Conservation (phyloP, 1,284 basidiomycete species). For the Ganoderma lucidum region DNA sequence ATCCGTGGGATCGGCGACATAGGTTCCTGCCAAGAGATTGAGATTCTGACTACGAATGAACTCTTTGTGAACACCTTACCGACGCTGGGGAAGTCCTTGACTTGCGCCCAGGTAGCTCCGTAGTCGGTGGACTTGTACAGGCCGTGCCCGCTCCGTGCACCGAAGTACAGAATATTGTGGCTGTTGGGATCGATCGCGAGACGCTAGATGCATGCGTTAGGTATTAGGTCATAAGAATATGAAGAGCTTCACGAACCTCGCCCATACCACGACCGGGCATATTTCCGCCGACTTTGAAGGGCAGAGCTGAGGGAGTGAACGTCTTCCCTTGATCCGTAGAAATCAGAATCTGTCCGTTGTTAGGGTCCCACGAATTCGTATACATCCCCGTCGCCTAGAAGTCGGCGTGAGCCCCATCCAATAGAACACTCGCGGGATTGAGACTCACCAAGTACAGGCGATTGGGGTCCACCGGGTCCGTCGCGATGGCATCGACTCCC, state of each 20-base stretch:
- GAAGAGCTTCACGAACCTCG: slow-evolving; percentile 37
- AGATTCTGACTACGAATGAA: not conserved
- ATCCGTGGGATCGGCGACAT: slow-evolving; percentile 62
- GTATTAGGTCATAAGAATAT: not conserved
- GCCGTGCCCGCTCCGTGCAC: slow-evolving; percentile 68
- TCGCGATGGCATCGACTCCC: slow-evolving; percentile 71
- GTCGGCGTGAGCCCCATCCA: not conserved
- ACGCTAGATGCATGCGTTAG: slow-evolving; percentile 46
- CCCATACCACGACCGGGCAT: slow-evolving; percentile 71
- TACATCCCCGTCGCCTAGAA: slow-evolving; percentile 67
- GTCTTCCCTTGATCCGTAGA: slow-evolving; percentile 65
- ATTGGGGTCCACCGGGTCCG: slow-evolving; percentile 63
- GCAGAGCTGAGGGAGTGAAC: slow-evolving; percentile 57
- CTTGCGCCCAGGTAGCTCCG: slow-evolving; percentile 63
- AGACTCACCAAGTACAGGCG: slow-evolving; percentile 58
- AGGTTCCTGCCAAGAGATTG: slow-evolving; percentile 51
- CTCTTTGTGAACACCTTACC: slow-evolving; percentile 45
- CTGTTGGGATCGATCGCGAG: slow-evolving; percentile 69
- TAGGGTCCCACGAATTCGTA: slow-evolving; percentile 72
- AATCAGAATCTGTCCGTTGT: slow-evolving; percentile 70
- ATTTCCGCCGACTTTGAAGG: slow-evolving; percentile 74
- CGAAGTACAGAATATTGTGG: slow-evolving; percentile 67
- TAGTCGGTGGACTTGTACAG: slow-evolving; percentile 70
- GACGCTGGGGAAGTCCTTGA: slow-evolving; percentile 61
- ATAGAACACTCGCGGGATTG: not conserved